Evolutionary conservation across 768 basidiomycete species (phyloP).

Genomic region (Leccinum variicolor): DNA sequence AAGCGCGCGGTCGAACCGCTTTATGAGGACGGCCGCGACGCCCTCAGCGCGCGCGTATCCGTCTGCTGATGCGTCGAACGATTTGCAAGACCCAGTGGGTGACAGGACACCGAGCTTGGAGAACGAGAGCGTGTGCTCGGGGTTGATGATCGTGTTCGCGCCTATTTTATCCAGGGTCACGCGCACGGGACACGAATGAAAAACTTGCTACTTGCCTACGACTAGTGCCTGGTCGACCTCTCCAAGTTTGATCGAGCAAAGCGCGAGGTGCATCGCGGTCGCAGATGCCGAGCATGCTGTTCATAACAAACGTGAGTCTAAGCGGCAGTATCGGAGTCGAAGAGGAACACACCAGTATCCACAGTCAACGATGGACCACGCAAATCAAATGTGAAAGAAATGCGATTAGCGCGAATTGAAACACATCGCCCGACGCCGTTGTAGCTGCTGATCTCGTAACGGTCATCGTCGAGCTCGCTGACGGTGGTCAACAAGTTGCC

Average conservation of each 20-base stretch:
- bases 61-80: slow-evolving; percentile 31
- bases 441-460: slow-evolving; percentile 26
- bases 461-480: slow-evolving; percentile 28
- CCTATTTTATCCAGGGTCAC: slow-evolving; percentile 6
- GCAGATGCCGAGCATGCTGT: slow-evolving; percentile 43
- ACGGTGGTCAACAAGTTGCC: slow-evolving; percentile 30
- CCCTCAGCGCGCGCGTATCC: slow-evolving; percentile 32
- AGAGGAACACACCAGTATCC: slow-evolving; percentile 28
- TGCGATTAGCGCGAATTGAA: slow-evolving; percentile 30
- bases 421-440: slow-evolving; percentile 30
- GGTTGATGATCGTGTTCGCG: slow-evolving; percentile 29
- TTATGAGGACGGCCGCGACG: slow-evolving; percentile 32
- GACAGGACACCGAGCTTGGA: slow-evolving; percentile 35
- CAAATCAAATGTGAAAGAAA: slow-evolving; percentile 35
- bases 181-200: not conserved
- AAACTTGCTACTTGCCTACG: slow-evolving; percentile 14
- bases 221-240: slow-evolving; percentile 50
- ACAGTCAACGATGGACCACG: slow-evolving; percentile 48
- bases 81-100: slow-evolving; percentile 31
- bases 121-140: slow-evolving; percentile 25
- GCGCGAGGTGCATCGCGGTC: slow-evolving; percentile 46
- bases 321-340: not conserved
- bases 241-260: slow-evolving; percentile 40
- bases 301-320: not conserved
- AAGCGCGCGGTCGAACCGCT: slow-evolving; percentile 30